These are phyloP conservation scores for Cryoendolithus antarcticus DNA, from an alignment of 2,329 filamentous ascomycete genomes.

Conservation along the genomic window DNA sequence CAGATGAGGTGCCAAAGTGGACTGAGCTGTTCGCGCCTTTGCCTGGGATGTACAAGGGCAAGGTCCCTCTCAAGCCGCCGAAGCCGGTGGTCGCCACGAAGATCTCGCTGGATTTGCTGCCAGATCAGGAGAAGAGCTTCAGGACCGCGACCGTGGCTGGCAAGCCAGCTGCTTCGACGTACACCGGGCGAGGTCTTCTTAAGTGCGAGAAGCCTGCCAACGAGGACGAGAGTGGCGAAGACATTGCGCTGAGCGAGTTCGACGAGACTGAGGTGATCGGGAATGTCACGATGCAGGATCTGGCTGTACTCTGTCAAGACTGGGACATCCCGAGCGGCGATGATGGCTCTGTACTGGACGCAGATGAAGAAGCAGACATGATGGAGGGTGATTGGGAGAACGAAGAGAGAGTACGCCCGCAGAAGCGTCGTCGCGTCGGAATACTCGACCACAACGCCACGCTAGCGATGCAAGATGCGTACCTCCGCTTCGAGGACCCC, in stretches of 20 bases:
- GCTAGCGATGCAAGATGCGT: conserved; percentile 9
- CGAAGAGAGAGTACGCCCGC: conserved; percentile 27
- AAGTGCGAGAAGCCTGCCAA: conserved; percentile 41
- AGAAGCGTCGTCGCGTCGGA: conserved; percentile 54
- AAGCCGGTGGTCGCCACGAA: conserved; percentile 79
- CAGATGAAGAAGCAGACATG: conserved; percentile 15
- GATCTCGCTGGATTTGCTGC: conserved; percentile 70
- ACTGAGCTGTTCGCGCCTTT: conserved; percentile 73
- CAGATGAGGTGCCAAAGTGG: conserved; percentile 63
- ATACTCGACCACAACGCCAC: conserved; percentile 9
- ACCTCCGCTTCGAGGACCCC: conserved; percentile 61
- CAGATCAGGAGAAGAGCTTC: conserved; percentile 79
- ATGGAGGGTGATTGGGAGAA: conserved; percentile 25
- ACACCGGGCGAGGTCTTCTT: conserved; percentile 27
- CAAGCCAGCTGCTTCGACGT: conserved; percentile 31
- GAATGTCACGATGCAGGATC: conserved; percentile 65
- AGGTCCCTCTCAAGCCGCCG: conserved; percentile 65
- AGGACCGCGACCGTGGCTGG: conserved; percentile 48
- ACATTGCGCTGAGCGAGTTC: conserved; percentile 38
- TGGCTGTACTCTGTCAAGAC: conserved; percentile 75
- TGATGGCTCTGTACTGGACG: conserved; percentile 22
- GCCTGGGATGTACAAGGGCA: conserved; percentile 63
- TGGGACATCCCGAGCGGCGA: conserved; percentile 57
- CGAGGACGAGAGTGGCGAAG: conserved; percentile 38
- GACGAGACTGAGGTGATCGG: conserved; percentile 55